Evolutionary conservation across 148 eudicot genomes (phyloP), one percentile per base, ranked within the genome.

Genomic region (Rhododendron molle): DNA sequence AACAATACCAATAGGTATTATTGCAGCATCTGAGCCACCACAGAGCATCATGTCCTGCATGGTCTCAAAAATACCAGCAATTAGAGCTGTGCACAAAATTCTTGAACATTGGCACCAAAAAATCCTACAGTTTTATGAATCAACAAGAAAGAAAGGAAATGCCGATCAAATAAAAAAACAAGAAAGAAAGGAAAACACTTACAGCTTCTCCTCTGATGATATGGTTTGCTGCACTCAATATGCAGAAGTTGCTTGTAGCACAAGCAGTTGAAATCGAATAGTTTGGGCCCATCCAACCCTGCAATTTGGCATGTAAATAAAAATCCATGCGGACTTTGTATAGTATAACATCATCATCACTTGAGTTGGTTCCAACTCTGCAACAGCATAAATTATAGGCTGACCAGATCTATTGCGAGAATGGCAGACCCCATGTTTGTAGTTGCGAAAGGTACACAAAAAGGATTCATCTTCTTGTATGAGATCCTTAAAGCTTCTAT

Each of bases 241-340:
- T 96, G 77, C 99, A 96, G 87, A 95, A 96, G 91, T 96, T 96
- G 92, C 99, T 91, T 20, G 99, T 96, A 49, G 99, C 99, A 95
- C 99, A 96, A 85, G 99, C 99, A 85, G 97, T 95, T 40, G 99
- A 95, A 82, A 96, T 95, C 32, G 98, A 96, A 88, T 96, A 96
- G 87, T 93, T 96, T 79, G 99, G 99, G 47, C 98, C 99, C 99
- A 95, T 95, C 99, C 99, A 96, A 69, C 98, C 98, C 99, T 96
- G 91, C 73, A 88, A 60, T 87, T 83, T 54, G 26, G 56, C 26
- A 46, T 69, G 32, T 80, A 74, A 83, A 84, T 71, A 58, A 86
- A 78, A 62, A 50, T 49, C 85, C 60, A 83, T 76, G 62, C 87
- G 43, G 72, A 47, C 78, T 32, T 54, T 84, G 80, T 84, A 43